Base-by-base conservation (phyloP, 2,329 filamentous ascomycete species). In the Dactylonectria macrodidyma region DNA sequence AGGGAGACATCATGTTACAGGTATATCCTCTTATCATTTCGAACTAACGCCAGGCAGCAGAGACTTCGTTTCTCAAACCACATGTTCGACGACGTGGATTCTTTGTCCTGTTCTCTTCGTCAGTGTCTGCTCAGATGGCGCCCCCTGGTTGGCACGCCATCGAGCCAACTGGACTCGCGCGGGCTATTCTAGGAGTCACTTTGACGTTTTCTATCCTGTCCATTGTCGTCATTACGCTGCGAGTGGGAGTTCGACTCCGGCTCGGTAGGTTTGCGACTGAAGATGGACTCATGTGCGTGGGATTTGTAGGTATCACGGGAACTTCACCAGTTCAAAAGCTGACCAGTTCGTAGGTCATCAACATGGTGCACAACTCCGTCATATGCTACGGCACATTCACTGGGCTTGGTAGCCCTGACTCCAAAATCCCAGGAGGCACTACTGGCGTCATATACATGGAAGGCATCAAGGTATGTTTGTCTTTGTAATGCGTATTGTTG, bases 231-330 rank as follows among this genome's bases (percentile, higher is more conserved):
- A 56, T 19, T n/a, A 12, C 65, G 0, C 47, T 69, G 8, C 58
- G 67, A 16, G 33, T 58, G 2, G 65, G 38, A 44, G 33, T 64
- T 1, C 59, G 67, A 1, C 5, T 61, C 3, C 22, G 38, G 4
- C 36, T 34, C 9, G 30, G 48, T 6, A 44, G 22, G 3, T 65
- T 69, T 3, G 67, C 60, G 3, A 41, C 47, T 9, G 60, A 69
- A 1, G 67, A 69, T 30, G 68, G 67, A 51, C 60, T 69, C 1
- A 65, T 69, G 65, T 60, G 46, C 1, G 30, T 69, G 11, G 67
- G 65, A 4, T 59, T 52, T n/a, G 50, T 67, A 38, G 38, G 54
- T 14, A 8, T n/a, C 26, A 9, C 3, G 8, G 9, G 11, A 16
- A 16, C 38, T 12, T 5, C 22, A 56, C 34, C 6, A 55, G 16